Evolutionary conservation across 2,329 filamentous ascomycete species (phyloP).

Genomic region (Aureobasidium sp.): DNA sequence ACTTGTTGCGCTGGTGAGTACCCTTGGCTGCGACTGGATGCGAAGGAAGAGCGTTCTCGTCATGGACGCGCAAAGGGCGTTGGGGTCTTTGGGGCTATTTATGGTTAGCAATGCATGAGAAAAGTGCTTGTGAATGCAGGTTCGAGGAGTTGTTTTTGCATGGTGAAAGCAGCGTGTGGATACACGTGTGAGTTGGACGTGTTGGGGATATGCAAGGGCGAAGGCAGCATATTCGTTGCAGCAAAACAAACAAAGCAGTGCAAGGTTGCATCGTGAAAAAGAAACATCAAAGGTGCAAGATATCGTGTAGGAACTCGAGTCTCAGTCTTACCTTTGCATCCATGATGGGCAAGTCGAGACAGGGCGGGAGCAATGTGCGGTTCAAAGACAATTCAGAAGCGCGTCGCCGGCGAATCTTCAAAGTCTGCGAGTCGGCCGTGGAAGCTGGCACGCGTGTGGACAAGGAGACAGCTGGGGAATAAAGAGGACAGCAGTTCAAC

Average conservation of each 20-base stretch:
- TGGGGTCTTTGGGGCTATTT: conserved; percentile 42
- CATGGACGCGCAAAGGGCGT: conserved; percentile 52
- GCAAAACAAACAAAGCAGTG: conserved; percentile 9
- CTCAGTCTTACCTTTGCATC: conserved; percentile 36
- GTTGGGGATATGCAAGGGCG: background rate
- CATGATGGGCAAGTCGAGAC: conserved; percentile 26
- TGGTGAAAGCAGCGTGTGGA: background rate
- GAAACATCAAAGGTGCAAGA: background rate
- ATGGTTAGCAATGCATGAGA: background rate
- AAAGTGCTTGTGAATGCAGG: background rate
- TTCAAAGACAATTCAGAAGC: conserved; percentile 1
- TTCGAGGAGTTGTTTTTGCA: background rate
- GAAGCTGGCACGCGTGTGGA: background rate
- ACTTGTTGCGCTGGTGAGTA: conserved; percentile 76
- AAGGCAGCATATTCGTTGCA: conserved; percentile 1
- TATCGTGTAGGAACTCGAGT: conserved; percentile 1
- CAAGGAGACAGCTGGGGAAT: background rate
- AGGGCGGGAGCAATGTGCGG: conserved; percentile 7
- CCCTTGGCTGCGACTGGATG: conserved; percentile 40
- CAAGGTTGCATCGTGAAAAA: background rate
- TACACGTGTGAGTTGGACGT: background rate
- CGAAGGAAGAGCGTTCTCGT: conserved; percentile 58
- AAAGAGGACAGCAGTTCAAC: background rate
- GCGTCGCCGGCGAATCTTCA: conserved; percentile 5
- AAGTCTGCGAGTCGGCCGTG: conserved; percentile 9